Percentiles rank a stretch among this genome's conserved stretches.
These are phyloP conservation scores for Acacia confusa DNA, from an alignment of 306 rosid genomes.

Conservation along the genomic window DNA sequence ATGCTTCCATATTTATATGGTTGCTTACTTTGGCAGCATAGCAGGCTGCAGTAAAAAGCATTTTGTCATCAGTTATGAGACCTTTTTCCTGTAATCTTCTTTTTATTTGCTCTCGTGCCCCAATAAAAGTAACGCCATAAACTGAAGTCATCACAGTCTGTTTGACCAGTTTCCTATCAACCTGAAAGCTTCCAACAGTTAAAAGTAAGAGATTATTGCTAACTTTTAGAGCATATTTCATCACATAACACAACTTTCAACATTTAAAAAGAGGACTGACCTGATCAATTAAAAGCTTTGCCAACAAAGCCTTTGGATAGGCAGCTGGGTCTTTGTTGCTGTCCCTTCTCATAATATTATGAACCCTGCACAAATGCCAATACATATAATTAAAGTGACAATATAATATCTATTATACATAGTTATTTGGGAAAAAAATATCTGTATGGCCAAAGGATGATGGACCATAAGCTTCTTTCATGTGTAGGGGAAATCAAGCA, in stretches of 20 bases:
- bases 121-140: conserved; percentile 84
- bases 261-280: conserved; percentile 38
- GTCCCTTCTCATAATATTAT: conserved; percentile 72
- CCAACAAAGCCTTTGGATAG: conserved; percentile 64
- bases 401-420: neutral
- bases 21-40: conserved; percentile 82
- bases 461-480: conserved; percentile 7
- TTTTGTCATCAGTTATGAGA: conserved; percentile 65
- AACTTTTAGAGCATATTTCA: conserved; percentile 11
- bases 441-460: neutral
- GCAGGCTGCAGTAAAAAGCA: conserved; percentile 70
- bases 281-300: conserved; percentile 71
- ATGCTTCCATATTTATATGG: neutral
- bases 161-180: conserved; percentile 84
- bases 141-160: conserved; percentile 96
- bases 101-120: conserved; percentile 88
- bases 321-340: conserved; percentile 63
- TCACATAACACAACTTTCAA: conserved; percentile 25
- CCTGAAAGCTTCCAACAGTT: conserved; percentile 56
- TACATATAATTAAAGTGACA: neutral
- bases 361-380: conserved; percentile 60
- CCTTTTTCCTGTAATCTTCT: conserved; percentile 85
- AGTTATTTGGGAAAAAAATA: conserved; percentile 17
- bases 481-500: neutral
- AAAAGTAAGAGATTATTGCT: conserved; percentile 1